These are phyloP conservation scores for Gymnopus androsaceus DNA, from an alignment of 1,284 basidiomycete genomes.

Conservation along the genomic window DNA sequence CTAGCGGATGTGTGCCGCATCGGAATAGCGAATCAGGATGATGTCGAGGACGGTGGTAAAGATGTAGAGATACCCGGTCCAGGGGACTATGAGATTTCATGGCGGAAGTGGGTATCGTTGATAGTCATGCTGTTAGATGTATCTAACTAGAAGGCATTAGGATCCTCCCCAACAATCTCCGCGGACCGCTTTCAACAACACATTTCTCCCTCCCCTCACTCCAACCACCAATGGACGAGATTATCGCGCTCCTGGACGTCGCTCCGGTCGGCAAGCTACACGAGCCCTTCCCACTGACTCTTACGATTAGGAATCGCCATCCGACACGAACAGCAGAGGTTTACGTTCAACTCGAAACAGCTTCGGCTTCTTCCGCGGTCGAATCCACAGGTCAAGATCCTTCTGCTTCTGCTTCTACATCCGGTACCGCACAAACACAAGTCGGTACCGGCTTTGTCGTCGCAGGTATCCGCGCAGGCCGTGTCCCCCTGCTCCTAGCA, in stretches of 20 bases:
- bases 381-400: constrained; percentile 39
- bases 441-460: constrained; percentile 56
- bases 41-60: constrained; percentile 31
- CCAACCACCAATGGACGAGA: constrained; percentile 54
- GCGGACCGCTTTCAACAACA: constrained; percentile 48
- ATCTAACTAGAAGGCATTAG: constrained; percentile 30
- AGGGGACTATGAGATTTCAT: constrained; percentile 61
- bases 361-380: constrained; percentile 41
- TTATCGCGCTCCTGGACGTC: constrained; percentile 65
- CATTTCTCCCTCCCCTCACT: constrained; percentile 58
- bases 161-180: constrained; percentile 41
- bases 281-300: constrained; percentile 50
- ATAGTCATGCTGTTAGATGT: background rate
- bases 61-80: constrained; percentile 45
- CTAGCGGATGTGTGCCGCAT: constrained; percentile 59
- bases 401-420: constrained; percentile 18
- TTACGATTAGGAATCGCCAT: constrained; percentile 69
- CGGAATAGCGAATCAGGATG: constrained; percentile 40
- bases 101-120: constrained; percentile 67
- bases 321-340: constrained; percentile 64
- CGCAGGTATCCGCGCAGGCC: constrained; percentile 65
- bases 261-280: constrained; percentile 66
- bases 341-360: constrained; percentile 66
- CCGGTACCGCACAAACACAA: background rate
- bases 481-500: constrained; percentile 68